Evolutionary conservation across 352 stramenopile species (phyloP).

Genomic region (Globisporangium canariense): DNA sequence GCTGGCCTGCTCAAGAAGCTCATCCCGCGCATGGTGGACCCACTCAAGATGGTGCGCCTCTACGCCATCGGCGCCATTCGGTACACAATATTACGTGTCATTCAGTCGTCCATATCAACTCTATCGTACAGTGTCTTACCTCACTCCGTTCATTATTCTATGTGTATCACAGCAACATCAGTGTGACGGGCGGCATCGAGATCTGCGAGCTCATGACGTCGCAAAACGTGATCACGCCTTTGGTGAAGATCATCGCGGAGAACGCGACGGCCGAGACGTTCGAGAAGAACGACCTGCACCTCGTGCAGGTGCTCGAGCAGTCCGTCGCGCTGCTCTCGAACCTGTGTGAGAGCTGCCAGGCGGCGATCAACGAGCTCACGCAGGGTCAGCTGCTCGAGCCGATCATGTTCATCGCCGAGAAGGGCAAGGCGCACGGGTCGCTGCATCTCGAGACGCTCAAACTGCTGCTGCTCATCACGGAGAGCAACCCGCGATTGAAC

Average conservation of each 20-base stretch:
- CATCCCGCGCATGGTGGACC: slow-evolving; percentile 80
- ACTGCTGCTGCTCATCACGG: slow-evolving; percentile 76
- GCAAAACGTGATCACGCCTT: slow-evolving; percentile 72
- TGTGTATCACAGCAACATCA: slow-evolving; percentile 61
- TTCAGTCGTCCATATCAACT: not conserved
- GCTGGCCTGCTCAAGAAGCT: slow-evolving; percentile 77
- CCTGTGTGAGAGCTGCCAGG: slow-evolving; percentile 78
- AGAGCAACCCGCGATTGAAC: slow-evolving; percentile 78
- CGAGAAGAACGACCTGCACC: slow-evolving; percentile 57
- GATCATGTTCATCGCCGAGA: slow-evolving; percentile 70
- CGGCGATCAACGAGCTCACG: slow-evolving; percentile 80
- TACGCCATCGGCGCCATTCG: slow-evolving; percentile 75
- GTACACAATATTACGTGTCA: slow-evolving; percentile 10
- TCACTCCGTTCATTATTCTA: no score
- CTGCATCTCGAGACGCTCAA: slow-evolving; percentile 81
- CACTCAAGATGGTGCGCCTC: slow-evolving; percentile 80
- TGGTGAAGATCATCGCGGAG: slow-evolving; percentile 70
- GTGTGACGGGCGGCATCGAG: slow-evolving; percentile 79
- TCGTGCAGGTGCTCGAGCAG: slow-evolving; percentile 79
- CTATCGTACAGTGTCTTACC: no score
- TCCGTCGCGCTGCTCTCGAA: slow-evolving; percentile 74
- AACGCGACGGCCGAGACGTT: slow-evolving; percentile 49
- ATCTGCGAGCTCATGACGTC: slow-evolving; percentile 78
- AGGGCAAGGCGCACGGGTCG: slow-evolving; percentile 39
- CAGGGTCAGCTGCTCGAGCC: slow-evolving; percentile 66